These are phyloP conservation scores for Sugiyamaella grinbergsii DNA, from an alignment of 1,139 yeast genomes.

Conservation along the genomic window DNA sequence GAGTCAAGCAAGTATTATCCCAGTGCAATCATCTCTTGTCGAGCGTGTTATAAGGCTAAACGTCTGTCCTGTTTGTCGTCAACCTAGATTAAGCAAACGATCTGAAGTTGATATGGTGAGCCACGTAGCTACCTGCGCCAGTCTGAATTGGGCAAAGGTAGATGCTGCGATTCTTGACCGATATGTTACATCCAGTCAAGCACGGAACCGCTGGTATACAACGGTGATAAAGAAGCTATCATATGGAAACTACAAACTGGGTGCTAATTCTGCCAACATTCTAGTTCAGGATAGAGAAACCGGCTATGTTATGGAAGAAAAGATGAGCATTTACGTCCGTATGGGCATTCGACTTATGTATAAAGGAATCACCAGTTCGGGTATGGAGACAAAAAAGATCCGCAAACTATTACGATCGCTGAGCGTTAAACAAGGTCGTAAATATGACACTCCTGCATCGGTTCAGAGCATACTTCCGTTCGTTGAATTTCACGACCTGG, in stretches of 20 bases:
- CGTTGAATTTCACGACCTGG: slow-evolving; percentile 76
- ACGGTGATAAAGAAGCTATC: slow-evolving; percentile 80
- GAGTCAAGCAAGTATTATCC: slow-evolving; percentile 25
- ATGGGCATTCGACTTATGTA: slow-evolving; percentile 83
- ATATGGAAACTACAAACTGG: slow-evolving; percentile 83
- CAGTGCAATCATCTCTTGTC: slow-evolving; percentile 17
- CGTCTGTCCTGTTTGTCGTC: slow-evolving; percentile 75
- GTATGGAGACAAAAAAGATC: slow-evolving; percentile 59
- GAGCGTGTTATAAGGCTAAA: slow-evolving; percentile 59
- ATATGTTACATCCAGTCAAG: slow-evolving; percentile 78
- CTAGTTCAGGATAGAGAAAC: slow-evolving; percentile 89
- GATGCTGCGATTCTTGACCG: slow-evolving; percentile 65
- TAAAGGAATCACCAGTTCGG: slow-evolving; percentile 59
- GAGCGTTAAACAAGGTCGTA: slow-evolving; percentile 79
- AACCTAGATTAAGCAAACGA: slow-evolving; percentile 57
- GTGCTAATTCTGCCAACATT: slow-evolving; percentile 91
- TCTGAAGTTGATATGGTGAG: slow-evolving; percentile 71
- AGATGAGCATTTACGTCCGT: slow-evolving; percentile 86
- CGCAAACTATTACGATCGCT: slow-evolving; percentile 60
- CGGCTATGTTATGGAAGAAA: slow-evolving; percentile 86
- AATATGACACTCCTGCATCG: slow-evolving; percentile 74
- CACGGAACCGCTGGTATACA: slow-evolving; percentile 86
- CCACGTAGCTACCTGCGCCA: slow-evolving; percentile 85
- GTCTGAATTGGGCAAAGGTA: slow-evolving; percentile 73
- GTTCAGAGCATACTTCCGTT: slow-evolving; percentile 71